A percentile compares a stretch with the other conserved stretches of the same genome.
Evolutionary conservation across 2,329 filamentous ascomycete genomes (phyloP).

Genomic region (Sclerotinia trifoliorum): DNA sequence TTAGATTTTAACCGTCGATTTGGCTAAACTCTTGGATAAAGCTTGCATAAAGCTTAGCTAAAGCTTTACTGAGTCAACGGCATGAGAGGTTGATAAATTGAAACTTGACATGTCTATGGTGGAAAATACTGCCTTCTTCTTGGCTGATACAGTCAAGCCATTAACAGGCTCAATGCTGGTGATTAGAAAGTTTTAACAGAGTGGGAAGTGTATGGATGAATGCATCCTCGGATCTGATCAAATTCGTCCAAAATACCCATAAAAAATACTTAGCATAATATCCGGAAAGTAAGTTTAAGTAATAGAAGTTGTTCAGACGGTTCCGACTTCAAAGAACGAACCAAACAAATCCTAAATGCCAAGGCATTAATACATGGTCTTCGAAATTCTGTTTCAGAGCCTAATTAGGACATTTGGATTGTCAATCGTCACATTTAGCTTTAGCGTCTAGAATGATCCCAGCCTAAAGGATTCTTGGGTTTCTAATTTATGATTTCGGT

Average conservation of each 20-base stretch:
- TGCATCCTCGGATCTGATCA: background rate
- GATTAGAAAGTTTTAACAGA: background rate
- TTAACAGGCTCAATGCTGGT: background rate
- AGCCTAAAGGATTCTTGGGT: background rate
- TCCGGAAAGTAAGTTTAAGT: no score
- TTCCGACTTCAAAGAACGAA: no score
- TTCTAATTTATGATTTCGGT: background rate
- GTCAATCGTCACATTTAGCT: background rate
- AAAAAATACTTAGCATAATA: no score
- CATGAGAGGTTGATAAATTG: background rate
- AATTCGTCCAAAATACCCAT: background rate
- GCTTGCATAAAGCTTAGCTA: background rate
- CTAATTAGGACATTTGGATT: background rate
- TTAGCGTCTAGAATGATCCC: background rate
- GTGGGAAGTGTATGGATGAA: background rate
- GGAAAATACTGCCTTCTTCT: background rate
- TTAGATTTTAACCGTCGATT: background rate
- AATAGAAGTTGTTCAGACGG: no score
- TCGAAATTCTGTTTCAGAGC: background rate
- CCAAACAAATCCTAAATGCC: background rate
- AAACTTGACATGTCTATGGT: background rate
- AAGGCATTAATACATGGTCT: background rate
- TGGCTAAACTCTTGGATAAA: background rate
- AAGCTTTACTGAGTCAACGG: background rate
- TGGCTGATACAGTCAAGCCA: background rate